Conservation (phyloP, 495 filamentous ascomycete species). For the Aspergillus wentii region DNA sequence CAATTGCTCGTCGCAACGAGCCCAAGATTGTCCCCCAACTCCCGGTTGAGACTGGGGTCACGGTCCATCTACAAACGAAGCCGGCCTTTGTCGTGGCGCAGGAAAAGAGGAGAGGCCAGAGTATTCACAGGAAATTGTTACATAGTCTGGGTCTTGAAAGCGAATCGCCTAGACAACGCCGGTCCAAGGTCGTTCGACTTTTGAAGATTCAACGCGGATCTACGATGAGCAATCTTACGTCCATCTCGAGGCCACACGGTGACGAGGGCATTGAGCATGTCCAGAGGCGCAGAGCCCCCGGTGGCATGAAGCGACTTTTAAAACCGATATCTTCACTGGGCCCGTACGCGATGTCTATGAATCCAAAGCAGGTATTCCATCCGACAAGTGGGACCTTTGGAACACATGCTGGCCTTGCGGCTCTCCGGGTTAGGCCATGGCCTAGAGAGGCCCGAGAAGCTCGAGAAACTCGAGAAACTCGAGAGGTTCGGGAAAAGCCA, state of each 20-base stretch:
- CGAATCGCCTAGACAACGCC: slow-evolving; percentile 4
- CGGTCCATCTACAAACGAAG: slow-evolving; percentile 36
- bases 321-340: slow-evolving; percentile 21
- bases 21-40: slow-evolving; percentile 8
- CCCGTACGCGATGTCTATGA: slow-evolving; percentile 41
- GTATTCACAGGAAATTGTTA: slow-evolving; percentile 22
- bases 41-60: slow-evolving; percentile 27
- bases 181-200: slow-evolving; percentile 24
- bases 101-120: slow-evolving; percentile 25
- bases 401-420: slow-evolving; percentile 21
- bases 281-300: background rate
- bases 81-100: slow-evolving; percentile 24
- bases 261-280: slow-evolving; percentile 1
- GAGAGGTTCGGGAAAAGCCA: slow-evolving; percentile 1
- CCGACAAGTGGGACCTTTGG: slow-evolving; percentile 40
- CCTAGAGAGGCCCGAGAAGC: no score
- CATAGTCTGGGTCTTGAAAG: slow-evolving; percentile 17
- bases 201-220: slow-evolving; percentile 23
- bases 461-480: no score
- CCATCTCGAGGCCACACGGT: slow-evolving; percentile 19
- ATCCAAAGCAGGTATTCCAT: slow-evolving; percentile 40
- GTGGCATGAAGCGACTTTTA: slow-evolving; percentile 11
- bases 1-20: slow-evolving; percentile 2
- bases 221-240: slow-evolving; percentile 13
- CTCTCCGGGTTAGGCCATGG: slow-evolving; percentile 6